A percentile compares a stretch with the other conserved stretches of the same genome.
phyloP scores from a whole-genome alignment of 2,329 filamentous ascomycete species.

The Sphaerulina vaccinii region DNA sequence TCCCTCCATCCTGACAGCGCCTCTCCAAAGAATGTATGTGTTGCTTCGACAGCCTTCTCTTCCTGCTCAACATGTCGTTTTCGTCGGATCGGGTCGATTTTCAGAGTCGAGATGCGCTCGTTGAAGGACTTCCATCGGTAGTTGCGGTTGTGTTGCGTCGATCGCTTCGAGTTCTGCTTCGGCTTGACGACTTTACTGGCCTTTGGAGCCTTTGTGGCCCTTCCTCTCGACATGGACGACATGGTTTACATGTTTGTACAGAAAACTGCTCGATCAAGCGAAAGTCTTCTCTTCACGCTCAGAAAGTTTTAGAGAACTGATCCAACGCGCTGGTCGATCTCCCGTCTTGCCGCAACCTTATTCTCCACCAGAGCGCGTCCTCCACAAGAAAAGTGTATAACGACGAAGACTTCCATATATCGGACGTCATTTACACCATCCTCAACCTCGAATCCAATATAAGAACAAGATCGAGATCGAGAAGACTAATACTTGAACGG shows the following conservation, averaged over 20 bases:
- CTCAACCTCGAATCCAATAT: too few relatives aligned
- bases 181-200: slow-evolving; percentile 52
- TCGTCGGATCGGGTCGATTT: slow-evolving; percentile 88
- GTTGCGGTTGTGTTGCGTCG: slow-evolving; percentile 75
- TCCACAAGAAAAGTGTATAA: neutral
- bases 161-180: slow-evolving; percentile 56
- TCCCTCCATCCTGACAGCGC: slow-evolving; percentile 87
- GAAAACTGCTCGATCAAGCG: too few relatives aligned
- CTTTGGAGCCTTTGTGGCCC: slow-evolving; percentile 30
- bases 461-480: too few relatives aligned
- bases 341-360: slow-evolving; percentile 9
- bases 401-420: too few relatives aligned
- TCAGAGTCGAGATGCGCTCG: slow-evolving; percentile 84
- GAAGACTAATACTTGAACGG: too few relatives aligned
- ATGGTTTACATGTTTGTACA: slow-evolving; percentile 35
- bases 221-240: slow-evolving; percentile 46
- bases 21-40: slow-evolving; percentile 80
- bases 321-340: neutral
- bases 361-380: neutral
- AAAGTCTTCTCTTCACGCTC: too few relatives aligned
- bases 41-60: slow-evolving; percentile 77
- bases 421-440: too few relatives aligned
- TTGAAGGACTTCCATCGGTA: slow-evolving; percentile 92
- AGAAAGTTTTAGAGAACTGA: slow-evolving; percentile 11
- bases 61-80: slow-evolving; percentile 62